phyloP scores from a whole-genome alignment of 768 basidiomycete species.

The Tylopilus subfusipes region DNA sequence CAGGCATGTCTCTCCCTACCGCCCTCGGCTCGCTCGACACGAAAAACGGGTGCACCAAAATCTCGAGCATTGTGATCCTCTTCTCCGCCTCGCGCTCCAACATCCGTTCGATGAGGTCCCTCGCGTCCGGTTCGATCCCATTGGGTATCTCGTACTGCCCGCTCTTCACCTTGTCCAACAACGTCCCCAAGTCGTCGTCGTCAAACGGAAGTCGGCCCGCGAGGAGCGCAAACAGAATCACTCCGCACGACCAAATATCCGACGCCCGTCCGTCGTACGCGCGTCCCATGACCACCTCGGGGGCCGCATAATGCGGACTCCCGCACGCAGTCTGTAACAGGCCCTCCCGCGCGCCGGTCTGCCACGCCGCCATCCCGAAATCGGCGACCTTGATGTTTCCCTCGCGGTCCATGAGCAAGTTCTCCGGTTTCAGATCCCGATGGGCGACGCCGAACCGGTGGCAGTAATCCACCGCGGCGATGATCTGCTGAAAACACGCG shows the following conservation, averaged over 20 bases:
- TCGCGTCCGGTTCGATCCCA: slow-evolving; percentile 64
- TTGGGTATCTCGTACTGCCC: slow-evolving; percentile 73
- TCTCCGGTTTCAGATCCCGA: slow-evolving; percentile 93
- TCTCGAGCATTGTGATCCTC: slow-evolving; percentile 81
- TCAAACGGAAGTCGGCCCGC: slow-evolving; percentile 90
- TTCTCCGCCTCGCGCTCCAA: slow-evolving; percentile 67
- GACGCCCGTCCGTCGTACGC: slow-evolving; percentile 84
- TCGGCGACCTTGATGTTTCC: slow-evolving; percentile 93
- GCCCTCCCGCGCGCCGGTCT: slow-evolving; percentile 52
- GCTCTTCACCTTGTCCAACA: slow-evolving; percentile 78
- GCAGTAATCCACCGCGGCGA: slow-evolving; percentile 87
- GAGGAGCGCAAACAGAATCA: slow-evolving; percentile 88
- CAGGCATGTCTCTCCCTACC: slow-evolving; percentile 45
- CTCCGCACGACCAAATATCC: slow-evolving; percentile 96
- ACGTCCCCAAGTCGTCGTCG: slow-evolving; percentile 71
- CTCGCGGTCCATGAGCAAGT: slow-evolving; percentile 78
- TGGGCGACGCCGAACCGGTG: slow-evolving; percentile 94
- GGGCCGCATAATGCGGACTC: slow-evolving; percentile 92
- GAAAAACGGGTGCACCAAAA: slow-evolving; percentile 79
- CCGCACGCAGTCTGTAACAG: slow-evolving; percentile 85
- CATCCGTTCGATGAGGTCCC: slow-evolving; percentile 79
- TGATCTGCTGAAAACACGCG: slow-evolving; percentile 90
- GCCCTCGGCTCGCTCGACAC: slow-evolving; percentile 49
- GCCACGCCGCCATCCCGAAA: slow-evolving; percentile 97
- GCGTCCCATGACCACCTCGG: slow-evolving; percentile 81